Evolutionary conservation across 1,284 basidiomycete genomes (phyloP).

Genomic region (Ustilago bromivora): DNA sequence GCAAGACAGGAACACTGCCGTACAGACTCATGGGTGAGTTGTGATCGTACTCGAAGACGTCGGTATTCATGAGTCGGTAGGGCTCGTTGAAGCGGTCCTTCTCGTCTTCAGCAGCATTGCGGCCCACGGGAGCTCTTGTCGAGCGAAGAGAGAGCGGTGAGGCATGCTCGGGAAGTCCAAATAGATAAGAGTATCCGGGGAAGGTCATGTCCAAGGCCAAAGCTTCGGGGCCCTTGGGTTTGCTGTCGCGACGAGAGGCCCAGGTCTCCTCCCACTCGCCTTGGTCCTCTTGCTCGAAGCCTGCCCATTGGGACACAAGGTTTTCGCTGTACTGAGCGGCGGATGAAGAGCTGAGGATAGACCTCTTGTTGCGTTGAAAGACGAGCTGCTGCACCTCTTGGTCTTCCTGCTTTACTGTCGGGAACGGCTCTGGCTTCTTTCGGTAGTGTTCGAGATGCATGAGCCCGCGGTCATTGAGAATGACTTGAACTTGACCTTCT

Average conservation of each 20-base stretch:
- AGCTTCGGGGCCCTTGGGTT: constrained; percentile 98
- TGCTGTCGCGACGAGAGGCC: constrained; percentile 85
- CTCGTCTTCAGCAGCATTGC: constrained; percentile 46
- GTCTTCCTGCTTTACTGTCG: constrained; percentile 50
- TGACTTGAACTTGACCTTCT: constrained; percentile 81
- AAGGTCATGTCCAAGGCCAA: constrained; percentile 92
- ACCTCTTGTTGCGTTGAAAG: constrained; percentile 55
- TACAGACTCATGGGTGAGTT: constrained; percentile 87
- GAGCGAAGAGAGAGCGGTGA: constrained; percentile 85
- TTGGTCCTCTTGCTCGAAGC: constrained; percentile 74
- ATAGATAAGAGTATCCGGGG: constrained; percentile 88
- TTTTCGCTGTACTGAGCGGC: constrained; percentile 29
- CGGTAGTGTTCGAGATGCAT: constrained; percentile 97
- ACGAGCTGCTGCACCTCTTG: constrained; percentile 48
- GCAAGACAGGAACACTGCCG: constrained; percentile 82
- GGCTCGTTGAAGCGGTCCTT: constrained; percentile 76
- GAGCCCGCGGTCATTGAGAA: constrained; percentile 88
- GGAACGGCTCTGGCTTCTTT: constrained; percentile 62
- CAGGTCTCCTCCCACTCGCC: constrained; percentile 88
- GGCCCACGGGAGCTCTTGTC: constrained; percentile 55
- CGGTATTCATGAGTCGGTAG: constrained; percentile 93
- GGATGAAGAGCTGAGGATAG: constrained; percentile 38
- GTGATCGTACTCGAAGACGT: constrained; percentile 96
- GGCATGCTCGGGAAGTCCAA: constrained; percentile 96
- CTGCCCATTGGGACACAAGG: constrained; percentile 59